These are phyloP conservation scores for Trichosporon sp. DNA, from an alignment of 1,284 basidiomycete species.

Conservation along the genomic window DNA sequence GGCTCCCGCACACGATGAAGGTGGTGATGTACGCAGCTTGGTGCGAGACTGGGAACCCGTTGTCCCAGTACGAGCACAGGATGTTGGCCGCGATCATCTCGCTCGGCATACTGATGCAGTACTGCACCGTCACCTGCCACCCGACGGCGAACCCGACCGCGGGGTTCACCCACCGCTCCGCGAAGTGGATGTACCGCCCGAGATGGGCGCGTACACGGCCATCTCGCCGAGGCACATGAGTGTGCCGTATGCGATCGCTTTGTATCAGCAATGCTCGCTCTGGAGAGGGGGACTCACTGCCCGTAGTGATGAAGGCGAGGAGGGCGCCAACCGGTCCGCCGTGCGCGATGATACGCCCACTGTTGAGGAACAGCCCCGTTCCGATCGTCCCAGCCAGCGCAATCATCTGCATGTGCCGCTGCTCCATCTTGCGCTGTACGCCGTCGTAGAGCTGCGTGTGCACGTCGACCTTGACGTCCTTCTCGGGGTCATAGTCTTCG, in stretches of 20 bases:
- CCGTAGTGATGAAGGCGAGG: constrained; percentile 18
- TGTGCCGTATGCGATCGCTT: constrained; percentile 13
- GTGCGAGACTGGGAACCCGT: constrained; percentile 9
- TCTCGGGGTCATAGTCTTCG: neutral
- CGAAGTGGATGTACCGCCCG: constrained; percentile 45
- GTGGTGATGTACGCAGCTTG: constrained; percentile 16
- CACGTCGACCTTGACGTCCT: constrained; percentile 10
- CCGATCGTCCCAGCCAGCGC: constrained; percentile 35
- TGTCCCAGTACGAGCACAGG: constrained; percentile 71
- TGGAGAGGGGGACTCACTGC: neutral
- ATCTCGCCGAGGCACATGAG: constrained; percentile 46
- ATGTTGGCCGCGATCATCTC: constrained; percentile 72
- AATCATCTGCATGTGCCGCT: constrained; percentile 41
- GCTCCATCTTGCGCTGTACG: constrained; percentile 31
- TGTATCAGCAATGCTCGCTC: neutral
- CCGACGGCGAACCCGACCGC: constrained; percentile 34
- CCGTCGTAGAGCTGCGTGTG: constrained; percentile 21
- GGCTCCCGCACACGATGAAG: constrained; percentile 6
- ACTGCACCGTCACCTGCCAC: constrained; percentile 46
- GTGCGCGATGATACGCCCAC: constrained; percentile 56
- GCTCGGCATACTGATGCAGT: constrained; percentile 60
- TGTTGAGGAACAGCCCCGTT: constrained; percentile 76
- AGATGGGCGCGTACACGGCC: constrained; percentile 31
- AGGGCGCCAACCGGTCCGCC: constrained; percentile 51
- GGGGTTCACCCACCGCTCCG: constrained; percentile 35